Conservation (phyloP, 2,329 filamentous ascomycete genomes). For the Alternaria ventricosa region DNA sequence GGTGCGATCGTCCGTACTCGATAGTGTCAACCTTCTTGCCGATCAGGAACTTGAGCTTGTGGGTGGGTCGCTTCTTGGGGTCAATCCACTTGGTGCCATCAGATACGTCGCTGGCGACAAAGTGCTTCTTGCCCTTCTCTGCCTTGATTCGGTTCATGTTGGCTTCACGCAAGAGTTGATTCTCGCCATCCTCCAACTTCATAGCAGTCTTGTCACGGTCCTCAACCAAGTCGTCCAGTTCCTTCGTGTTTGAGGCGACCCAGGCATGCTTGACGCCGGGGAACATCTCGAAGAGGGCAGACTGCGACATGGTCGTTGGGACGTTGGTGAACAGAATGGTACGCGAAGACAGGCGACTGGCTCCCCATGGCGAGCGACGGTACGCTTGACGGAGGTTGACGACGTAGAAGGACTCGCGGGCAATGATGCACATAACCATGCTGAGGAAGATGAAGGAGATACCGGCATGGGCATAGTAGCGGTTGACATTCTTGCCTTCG, state of each 20-base stretch:
- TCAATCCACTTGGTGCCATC: slow-evolving; percentile 52
- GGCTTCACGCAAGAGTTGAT: slow-evolving; percentile 55
- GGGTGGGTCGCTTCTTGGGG: slow-evolving; percentile 50
- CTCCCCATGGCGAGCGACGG: slow-evolving; percentile 52
- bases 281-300: slow-evolving; percentile 49
- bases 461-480: slow-evolving; percentile 54
- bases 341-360: slow-evolving; percentile 54
- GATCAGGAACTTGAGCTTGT: slow-evolving; percentile 50
- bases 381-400: slow-evolving; percentile 58
- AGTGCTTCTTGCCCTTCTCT: slow-evolving; percentile 57
- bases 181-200: slow-evolving; percentile 54
- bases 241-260: slow-evolving; percentile 55
- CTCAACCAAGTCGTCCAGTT: slow-evolving; percentile 53
- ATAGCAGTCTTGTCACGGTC: slow-evolving; percentile 52
- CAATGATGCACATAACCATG: slow-evolving; percentile 54
- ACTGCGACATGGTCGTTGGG: slow-evolving; percentile 50
- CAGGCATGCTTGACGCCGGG: slow-evolving; percentile 53
- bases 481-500: slow-evolving; percentile 40
- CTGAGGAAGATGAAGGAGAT: slow-evolving; percentile 53
- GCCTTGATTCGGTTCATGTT: slow-evolving; percentile 74
- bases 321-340: slow-evolving; percentile 59
- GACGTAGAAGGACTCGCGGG: slow-evolving; percentile 55
- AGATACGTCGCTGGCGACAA: slow-evolving; percentile 50
- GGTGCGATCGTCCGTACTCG: slow-evolving; percentile 77
- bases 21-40: slow-evolving; percentile 71